Evolutionary conservation across 1,284 basidiomycete genomes (phyloP).

Genomic region (Leccinum pachyderme): DNA sequence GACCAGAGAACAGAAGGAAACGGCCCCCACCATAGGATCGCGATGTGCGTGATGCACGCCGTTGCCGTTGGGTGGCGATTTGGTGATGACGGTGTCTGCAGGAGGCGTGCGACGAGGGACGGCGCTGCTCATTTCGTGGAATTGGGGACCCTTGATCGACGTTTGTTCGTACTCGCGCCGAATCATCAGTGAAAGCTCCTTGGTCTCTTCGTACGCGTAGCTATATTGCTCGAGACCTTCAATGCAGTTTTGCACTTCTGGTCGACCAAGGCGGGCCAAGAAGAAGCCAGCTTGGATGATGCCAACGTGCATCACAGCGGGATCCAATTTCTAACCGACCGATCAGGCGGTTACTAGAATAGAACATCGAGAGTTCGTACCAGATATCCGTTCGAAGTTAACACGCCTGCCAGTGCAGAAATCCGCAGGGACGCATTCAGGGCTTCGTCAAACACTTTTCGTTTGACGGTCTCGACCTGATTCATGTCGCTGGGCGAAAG

Average conservation of each 20-base stretch:
- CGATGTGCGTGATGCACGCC: slow-evolving; percentile 17
- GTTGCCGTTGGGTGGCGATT: slow-evolving; percentile 15
- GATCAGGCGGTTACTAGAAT: slow-evolving; percentile 6
- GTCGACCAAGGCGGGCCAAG: slow-evolving; percentile 77
- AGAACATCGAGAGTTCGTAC: slow-evolving; percentile 39
- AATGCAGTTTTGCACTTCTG: slow-evolving; percentile 81
- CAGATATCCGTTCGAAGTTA: slow-evolving; percentile 82
- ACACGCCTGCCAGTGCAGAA: slow-evolving; percentile 77
- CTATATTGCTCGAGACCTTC: slow-evolving; percentile 85
- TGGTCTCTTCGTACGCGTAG: slow-evolving; percentile 81
- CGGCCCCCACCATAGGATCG: slow-evolving; percentile 18
- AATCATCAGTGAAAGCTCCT: slow-evolving; percentile 73
- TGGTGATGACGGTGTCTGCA: slow-evolving; percentile 11
- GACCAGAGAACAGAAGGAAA: not conserved
- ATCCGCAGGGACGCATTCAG: slow-evolving; percentile 83
- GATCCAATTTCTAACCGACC: slow-evolving; percentile 61
- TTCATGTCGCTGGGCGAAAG: slow-evolving; percentile 33
- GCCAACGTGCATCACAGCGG: slow-evolving; percentile 82
- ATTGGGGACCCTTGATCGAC: slow-evolving; percentile 26
- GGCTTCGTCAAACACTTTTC: slow-evolving; percentile 76
- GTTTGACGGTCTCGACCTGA: slow-evolving; percentile 64
- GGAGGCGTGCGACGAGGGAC: slow-evolving; percentile 23
- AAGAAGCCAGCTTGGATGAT: slow-evolving; percentile 80
- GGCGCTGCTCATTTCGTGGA: slow-evolving; percentile 33
- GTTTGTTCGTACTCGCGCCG: slow-evolving; percentile 51